Evolutionary conservation across 345 rosid species (phyloP).

Genomic region (Arabidopsis arenosa): DNA sequence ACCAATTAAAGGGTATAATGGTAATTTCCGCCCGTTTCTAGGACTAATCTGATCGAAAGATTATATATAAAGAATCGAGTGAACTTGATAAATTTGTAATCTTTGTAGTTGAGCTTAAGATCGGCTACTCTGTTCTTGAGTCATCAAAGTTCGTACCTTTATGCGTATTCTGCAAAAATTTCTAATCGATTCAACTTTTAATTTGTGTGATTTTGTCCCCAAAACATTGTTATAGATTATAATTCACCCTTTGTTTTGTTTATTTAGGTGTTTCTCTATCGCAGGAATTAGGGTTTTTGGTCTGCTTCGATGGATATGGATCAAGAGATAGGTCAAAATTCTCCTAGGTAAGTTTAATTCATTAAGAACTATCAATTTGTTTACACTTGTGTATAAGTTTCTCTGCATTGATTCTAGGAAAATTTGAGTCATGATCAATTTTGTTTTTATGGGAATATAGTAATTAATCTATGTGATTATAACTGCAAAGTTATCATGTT

Average conservation of each 20-base stretch:
- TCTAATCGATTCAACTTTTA: not conserved
- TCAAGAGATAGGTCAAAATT: conserved; percentile 37
- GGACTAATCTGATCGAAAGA: not conserved
- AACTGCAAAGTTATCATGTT: not conserved
- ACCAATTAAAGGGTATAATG: conserved; percentile 8
- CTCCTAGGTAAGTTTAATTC: conserved; percentile 22
- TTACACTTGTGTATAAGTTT: conserved; percentile 8
- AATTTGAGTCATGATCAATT: conserved; percentile 7
- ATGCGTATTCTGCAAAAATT: not conserved
- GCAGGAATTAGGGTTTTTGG: conserved; percentile 39
- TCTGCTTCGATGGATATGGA: conserved; percentile 29
- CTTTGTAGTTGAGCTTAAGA: conserved; percentile 12
- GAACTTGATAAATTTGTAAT: conserved; percentile 1
- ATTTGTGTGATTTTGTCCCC: not conserved
- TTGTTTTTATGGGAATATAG: not conserved
- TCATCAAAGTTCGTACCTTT: conserved; percentile 14
- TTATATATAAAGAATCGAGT: not conserved
- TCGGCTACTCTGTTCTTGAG: not conserved
- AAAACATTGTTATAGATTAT: not conserved
- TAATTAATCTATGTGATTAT: not conserved
- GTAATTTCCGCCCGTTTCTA: not conserved
- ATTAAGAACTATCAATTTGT: not conserved
- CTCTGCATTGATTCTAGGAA: conserved; percentile 2
- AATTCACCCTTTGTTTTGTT: not conserved
- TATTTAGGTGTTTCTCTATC: not conserved